Conservation (phyloP, 2,329 filamentous ascomycete genomes). For the Pyrenophora seminiperda region DNA sequence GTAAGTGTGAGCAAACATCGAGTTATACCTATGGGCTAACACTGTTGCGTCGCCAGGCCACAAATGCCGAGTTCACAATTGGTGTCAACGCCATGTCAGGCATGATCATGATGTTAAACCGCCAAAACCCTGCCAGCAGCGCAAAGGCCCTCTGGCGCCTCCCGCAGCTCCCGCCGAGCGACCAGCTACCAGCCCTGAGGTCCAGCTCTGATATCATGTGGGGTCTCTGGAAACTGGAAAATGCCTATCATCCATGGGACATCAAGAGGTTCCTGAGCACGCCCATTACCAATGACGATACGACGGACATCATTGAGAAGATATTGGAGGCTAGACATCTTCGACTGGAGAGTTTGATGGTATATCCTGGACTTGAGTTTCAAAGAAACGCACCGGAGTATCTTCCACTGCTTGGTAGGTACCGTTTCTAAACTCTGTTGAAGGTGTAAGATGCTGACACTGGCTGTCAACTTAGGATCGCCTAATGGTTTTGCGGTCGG, state of each 20-base stretch:
- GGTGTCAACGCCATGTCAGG: slow-evolving; percentile 17
- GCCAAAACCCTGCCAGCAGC: slow-evolving; percentile 7
- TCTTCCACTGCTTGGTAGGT: not conserved
- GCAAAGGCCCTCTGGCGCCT: slow-evolving; percentile 11
- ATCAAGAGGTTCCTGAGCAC: slow-evolving; percentile 3
- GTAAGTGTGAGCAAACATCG: slow-evolving; percentile 3
- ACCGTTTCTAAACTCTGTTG: not conserved
- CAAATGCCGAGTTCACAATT: slow-evolving; percentile 17
- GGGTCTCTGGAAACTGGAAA: slow-evolving; percentile 20
- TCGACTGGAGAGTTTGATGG: not conserved
- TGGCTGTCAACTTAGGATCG: slow-evolving; percentile 4
- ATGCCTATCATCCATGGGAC: not conserved
- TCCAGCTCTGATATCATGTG: slow-evolving; percentile 26
- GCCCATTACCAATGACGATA: not conserved
- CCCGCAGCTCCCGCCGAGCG: not conserved
- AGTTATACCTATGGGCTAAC: not conserved
- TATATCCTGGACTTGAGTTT: not conserved
- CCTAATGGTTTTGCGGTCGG: slow-evolving; percentile 13
- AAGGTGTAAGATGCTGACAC: not conserved
- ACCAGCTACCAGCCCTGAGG: slow-evolving; percentile 22
- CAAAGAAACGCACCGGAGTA: not conserved
- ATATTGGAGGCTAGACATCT: not conserved
- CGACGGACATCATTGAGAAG: not conserved
- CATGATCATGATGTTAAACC: slow-evolving; percentile 14
- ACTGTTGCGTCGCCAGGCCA: slow-evolving; percentile 3